phyloP scores from a whole-genome alignment of 176 grass and related monocot species.

The Puya raimondii region DNA sequence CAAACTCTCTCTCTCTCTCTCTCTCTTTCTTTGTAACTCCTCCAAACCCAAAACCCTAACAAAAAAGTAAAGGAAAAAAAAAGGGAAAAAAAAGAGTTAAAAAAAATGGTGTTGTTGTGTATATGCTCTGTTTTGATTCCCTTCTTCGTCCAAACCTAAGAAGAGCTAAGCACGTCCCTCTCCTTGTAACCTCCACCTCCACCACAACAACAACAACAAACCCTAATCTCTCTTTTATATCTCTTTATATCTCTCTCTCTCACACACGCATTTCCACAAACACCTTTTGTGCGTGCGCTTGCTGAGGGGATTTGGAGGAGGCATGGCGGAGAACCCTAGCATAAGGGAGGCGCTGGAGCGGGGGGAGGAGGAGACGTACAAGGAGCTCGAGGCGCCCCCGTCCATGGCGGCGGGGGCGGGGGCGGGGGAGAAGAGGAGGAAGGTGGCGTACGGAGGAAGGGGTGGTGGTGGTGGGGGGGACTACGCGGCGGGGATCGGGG shows the following conservation, averaged over 20 bases:
- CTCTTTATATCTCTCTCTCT: too few relatives aligned
- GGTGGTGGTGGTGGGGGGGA: constrained; percentile 55
- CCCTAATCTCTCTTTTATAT: too few relatives aligned
- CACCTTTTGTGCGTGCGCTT: neutral
- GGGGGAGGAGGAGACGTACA: constrained; percentile 30
- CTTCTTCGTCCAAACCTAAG: too few relatives aligned
- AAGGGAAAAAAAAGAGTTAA: too few relatives aligned
- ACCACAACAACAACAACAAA: too few relatives aligned
- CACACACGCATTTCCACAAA: neutral
- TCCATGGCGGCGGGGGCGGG: constrained; percentile 5
- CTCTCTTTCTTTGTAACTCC: neutral
- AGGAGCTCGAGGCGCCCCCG: constrained; percentile 9
- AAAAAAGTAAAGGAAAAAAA: too few relatives aligned
- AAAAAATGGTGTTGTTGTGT: too few relatives aligned
- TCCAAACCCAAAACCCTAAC: neutral
- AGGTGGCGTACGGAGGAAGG: constrained; percentile 22
- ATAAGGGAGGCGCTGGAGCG: constrained; percentile 75
- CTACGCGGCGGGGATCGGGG: constrained; percentile 33
- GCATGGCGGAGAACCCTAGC: constrained; percentile 53
- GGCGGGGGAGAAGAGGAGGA: constrained; percentile 5
- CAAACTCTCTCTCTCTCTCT: neutral
- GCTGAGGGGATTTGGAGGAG: neutral
- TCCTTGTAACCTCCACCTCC: too few relatives aligned
- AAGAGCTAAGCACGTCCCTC: too few relatives aligned
- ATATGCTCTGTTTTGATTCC: too few relatives aligned